Conservation (phyloP, 345 rosid genomes). For the Trapa incisa region DNA sequence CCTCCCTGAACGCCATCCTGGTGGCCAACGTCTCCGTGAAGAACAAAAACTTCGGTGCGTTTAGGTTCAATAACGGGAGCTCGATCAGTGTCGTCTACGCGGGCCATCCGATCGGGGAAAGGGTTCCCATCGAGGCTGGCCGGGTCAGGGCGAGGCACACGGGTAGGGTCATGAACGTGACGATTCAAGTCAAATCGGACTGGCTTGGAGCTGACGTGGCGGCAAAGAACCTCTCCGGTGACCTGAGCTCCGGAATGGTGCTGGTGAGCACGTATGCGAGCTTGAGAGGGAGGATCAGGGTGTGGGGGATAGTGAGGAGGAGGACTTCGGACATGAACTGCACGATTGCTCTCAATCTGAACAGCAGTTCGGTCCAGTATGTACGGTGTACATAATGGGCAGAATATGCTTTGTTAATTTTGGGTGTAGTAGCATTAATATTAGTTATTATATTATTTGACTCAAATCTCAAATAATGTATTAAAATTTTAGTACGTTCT, state of each 20-base stretch:
- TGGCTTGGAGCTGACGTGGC: conserved; percentile 9
- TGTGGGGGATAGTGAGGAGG: conserved; percentile 19
- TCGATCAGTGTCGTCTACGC: conserved; percentile 18
- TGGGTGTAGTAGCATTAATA: no score
- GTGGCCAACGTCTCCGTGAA: conserved; percentile 22
- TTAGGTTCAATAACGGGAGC: conserved; percentile 18
- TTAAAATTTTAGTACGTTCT: no score
- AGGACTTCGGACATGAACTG: conserved; percentile 31
- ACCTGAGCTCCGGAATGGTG: conserved; percentile 29
- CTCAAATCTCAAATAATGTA: no score
- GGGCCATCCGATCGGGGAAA: conserved; percentile 23
- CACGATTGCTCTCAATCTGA: conserved; percentile 21
- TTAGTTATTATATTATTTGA: no score
- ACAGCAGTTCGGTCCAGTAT: conserved; percentile 9
- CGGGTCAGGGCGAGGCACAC: conserved; percentile 27
- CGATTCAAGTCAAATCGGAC: conserved; percentile 22
- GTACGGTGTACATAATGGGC: conserved; percentile 13
- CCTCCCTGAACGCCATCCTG: conserved; percentile 29
- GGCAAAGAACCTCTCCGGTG: conserved; percentile 15
- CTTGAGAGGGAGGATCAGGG: conserved; percentile 28
- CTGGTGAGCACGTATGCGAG: conserved; percentile 23
- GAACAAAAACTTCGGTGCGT: conserved; percentile 38
- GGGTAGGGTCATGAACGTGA: conserved; percentile 16
- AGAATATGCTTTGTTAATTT: no score
- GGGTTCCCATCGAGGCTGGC: conserved; percentile 12